Percentiles rank a stretch among this genome's conserved stretches.
Evolutionary conservation across 2,329 filamentous ascomycete genomes (phyloP).

Genomic region (Dissoconium aciculare): DNA sequence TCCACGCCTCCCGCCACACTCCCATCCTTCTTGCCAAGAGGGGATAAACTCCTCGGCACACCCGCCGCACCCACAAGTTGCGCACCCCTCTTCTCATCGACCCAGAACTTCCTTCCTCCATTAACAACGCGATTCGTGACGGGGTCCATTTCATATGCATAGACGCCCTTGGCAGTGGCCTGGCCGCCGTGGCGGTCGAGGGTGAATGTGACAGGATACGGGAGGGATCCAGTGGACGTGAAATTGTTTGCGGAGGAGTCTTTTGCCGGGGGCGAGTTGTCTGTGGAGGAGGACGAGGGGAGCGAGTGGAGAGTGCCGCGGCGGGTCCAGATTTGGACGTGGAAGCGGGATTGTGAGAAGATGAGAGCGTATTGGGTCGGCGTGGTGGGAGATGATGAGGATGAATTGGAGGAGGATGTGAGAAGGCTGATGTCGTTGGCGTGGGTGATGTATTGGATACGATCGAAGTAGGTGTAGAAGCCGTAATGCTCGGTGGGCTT

Average conservation of each 20-base stretch:
- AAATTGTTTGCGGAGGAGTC: conserved; percentile 31
- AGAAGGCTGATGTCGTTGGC: conserved; percentile 17
- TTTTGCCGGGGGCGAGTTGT: conserved; percentile 16
- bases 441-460: conserved; percentile 66
- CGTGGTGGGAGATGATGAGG: conserved; percentile 8
- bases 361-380: conserved; percentile 39
- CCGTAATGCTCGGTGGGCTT: conserved; percentile 73
- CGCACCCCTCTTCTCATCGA: conserved; percentile 38
- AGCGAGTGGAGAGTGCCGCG: conserved; percentile 15
- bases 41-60: too few relatives aligned
- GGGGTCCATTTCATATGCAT: conserved; percentile 43
- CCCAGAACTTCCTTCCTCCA: conserved; percentile 29
- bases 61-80: conserved; percentile 35
- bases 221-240: conserved; percentile 41
- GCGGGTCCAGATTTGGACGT: conserved; percentile 48
- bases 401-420: not conserved
- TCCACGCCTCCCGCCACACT: conserved; percentile 35
- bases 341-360: conserved; percentile 46
- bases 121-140: conserved; percentile 30
- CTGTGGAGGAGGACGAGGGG: conserved; percentile 4
- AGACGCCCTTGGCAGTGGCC: conserved; percentile 40
- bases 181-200: conserved; percentile 46
- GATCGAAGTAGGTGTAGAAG: conserved; percentile 85
- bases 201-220: conserved; percentile 45
- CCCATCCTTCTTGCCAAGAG: conserved; percentile 10